phyloP scores from a whole-genome alignment of 805 yeast species.

The Dipodascus geniculatus region DNA sequence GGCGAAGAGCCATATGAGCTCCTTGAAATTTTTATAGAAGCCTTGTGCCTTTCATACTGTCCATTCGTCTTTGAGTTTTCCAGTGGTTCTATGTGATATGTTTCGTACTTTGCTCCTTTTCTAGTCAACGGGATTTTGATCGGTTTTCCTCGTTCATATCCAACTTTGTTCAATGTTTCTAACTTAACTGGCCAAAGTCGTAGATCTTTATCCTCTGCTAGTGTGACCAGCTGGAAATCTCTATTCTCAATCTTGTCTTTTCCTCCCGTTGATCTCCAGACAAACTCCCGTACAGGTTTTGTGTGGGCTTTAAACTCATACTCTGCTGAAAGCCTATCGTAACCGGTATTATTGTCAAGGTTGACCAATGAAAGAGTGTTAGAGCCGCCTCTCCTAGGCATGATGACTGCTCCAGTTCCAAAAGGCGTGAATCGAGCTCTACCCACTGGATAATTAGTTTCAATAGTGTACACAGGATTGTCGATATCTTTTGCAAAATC shows the following conservation, averaged over 20 bases:
- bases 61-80: background rate
- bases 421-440: slow-evolving; percentile 83
- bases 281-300: slow-evolving; percentile 76
- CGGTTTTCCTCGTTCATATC: slow-evolving; percentile 29
- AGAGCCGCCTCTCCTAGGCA: slow-evolving; percentile 84
- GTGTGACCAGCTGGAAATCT: slow-evolving; percentile 84
- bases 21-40: background rate
- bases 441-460: slow-evolving; percentile 76
- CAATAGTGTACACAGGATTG: slow-evolving; percentile 45
- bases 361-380: slow-evolving; percentile 49
- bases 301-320: slow-evolving; percentile 68
- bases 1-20: slow-evolving; percentile 6
- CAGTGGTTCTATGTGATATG: slow-evolving; percentile 46
- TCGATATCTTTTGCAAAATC: slow-evolving; percentile 29
- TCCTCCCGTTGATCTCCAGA: slow-evolving; percentile 64
- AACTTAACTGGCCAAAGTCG: slow-evolving; percentile 65
- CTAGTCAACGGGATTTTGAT: slow-evolving; percentile 31
- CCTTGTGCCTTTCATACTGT: background rate
- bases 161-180: slow-evolving; percentile 35
- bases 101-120: slow-evolving; percentile 31
- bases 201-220: slow-evolving; percentile 84
- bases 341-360: slow-evolving; percentile 25
- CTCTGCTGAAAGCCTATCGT: slow-evolving; percentile 34
- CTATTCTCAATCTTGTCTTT: slow-evolving; percentile 45
- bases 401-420: slow-evolving; percentile 76